Conservation (phyloP, 2,329 filamentous ascomycete species). For the Teratosphaeria epicoccoides region DNA sequence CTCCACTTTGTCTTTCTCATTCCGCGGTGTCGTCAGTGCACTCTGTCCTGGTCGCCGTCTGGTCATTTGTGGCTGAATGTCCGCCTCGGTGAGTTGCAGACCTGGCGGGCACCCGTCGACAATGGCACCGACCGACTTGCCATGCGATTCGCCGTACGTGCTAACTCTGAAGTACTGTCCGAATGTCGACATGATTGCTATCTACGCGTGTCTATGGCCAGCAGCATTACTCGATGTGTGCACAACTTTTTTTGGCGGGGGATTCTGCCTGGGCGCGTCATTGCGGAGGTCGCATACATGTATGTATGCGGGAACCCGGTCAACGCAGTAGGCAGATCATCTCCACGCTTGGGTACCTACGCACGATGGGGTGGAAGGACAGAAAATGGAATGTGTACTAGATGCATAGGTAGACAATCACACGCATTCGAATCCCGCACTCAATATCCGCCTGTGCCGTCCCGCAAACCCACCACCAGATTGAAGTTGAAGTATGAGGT, state of each 20-base stretch:
- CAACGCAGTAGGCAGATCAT: not conserved
- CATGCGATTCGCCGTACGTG: slow-evolving; percentile 82
- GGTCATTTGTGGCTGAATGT: slow-evolving; percentile 87
- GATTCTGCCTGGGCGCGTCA: not conserved
- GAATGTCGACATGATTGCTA: slow-evolving; percentile 70
- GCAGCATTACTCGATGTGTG: not conserved
- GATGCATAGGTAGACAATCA: not conserved
- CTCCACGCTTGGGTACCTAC: no score
- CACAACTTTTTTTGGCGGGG: not conserved
- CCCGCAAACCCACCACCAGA: not conserved
- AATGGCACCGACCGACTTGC: slow-evolving; percentile 86
- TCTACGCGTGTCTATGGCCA: not conserved
- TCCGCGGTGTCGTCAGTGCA: slow-evolving; percentile 77
- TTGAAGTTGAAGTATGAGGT: no score
- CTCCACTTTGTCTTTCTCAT: slow-evolving; percentile 83
- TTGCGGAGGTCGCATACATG: not conserved
- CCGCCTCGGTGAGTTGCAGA: slow-evolving; percentile 64
- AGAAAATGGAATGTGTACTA: not conserved
- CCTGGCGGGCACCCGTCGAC: slow-evolving; percentile 86
- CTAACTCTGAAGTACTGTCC: slow-evolving; percentile 72
- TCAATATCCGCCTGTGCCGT: not conserved
- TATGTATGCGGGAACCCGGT: not conserved
- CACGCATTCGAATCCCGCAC: not conserved
- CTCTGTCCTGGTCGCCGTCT: slow-evolving; percentile 82
- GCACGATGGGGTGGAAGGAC: not conserved